Evolutionary conservation across 257 asterid species (phyloP).

Genomic region (Capsicum rhomboideum): DNA sequence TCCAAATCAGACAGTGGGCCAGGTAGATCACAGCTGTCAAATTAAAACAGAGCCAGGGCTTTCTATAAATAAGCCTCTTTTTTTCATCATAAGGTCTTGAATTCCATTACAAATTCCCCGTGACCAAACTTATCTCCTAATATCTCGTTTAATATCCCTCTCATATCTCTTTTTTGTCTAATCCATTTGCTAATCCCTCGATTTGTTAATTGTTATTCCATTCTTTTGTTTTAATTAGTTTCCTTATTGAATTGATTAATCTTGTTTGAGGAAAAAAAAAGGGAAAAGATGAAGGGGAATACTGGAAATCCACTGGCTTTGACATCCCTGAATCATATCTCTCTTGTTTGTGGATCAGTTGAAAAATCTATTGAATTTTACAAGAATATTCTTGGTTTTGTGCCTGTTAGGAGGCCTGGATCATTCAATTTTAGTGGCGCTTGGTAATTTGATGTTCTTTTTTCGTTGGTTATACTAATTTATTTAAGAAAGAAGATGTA

Average conservation of each 20-base stretch:
- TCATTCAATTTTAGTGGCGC: conserved; percentile 85
- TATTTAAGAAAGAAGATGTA: not conserved
- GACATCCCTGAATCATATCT: conserved; percentile 82
- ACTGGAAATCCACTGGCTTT: conserved; percentile 64
- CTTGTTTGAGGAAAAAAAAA: not conserved
- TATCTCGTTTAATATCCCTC: not conserved
- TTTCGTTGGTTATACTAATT: too few relatives aligned
- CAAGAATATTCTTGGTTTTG: conserved; percentile 72
- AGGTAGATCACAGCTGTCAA: not conserved
- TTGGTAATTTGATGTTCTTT: conserved; percentile 34
- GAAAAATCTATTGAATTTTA: conserved; percentile 74
- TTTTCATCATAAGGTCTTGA: not conserved
- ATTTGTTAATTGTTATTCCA: not conserved
- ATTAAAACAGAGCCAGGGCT: not conserved
- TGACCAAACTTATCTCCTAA: not conserved
- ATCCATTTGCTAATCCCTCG: not conserved
- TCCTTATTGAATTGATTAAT: not conserved
- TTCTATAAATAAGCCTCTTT: not conserved
- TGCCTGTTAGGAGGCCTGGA: conserved; percentile 85
- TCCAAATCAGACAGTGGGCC: conserved; percentile 17
- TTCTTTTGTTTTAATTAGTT: not conserved
- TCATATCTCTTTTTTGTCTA: not conserved
- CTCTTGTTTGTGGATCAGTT: conserved; percentile 73
- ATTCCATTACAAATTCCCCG: not conserved
- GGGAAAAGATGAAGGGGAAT: conserved; percentile 41